phyloP scores from a whole-genome alignment of 768 basidiomycete genomes.

The Russula dissimulans region DNA sequence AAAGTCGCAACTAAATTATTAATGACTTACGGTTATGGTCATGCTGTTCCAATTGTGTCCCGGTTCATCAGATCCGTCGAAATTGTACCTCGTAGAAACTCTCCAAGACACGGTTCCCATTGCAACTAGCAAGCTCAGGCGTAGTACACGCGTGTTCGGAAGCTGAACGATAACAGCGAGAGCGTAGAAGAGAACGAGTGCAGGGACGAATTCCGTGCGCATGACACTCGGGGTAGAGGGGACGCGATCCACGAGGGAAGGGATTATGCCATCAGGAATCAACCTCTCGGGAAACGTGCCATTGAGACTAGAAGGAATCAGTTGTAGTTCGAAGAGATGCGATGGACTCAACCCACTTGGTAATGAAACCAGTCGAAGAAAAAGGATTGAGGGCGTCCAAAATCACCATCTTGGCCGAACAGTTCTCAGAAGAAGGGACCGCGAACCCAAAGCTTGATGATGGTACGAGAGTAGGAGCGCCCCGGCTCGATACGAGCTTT shows the following conservation, averaged over 20 bases:
- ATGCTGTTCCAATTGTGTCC: constrained; percentile 11
- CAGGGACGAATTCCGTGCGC: constrained; percentile 32
- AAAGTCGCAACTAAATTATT: too few species aligned
- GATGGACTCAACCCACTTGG: background rate
- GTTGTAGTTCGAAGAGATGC: background rate
- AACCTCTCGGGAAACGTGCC: constrained; percentile 4
- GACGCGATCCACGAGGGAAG: constrained; percentile 1
- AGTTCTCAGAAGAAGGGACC: background rate
- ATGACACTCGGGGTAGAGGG: constrained; percentile 12
- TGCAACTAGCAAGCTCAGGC: constrained; percentile 41
- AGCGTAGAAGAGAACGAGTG: constrained; percentile 38
- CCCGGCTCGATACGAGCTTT: background rate
- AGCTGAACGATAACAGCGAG: constrained; percentile 46
- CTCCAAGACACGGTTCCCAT: constrained; percentile 38
- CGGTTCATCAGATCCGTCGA: constrained; percentile 26
- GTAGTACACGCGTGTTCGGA: constrained; percentile 35
- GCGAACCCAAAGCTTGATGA: background rate
- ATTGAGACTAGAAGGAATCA: background rate
- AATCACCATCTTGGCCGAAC: constrained; percentile 2
- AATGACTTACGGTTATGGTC: constrained; percentile 15
- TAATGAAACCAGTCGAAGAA: background rate
- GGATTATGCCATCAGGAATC: constrained; percentile 7
- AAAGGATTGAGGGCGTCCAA: background rate
- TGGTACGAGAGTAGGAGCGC: background rate
- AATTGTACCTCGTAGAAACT: constrained; percentile 35